Evolutionary conservation across 176 grass and related monocot genomes (phyloP).

Genomic region (Bolboschoenus planiculmis): DNA sequence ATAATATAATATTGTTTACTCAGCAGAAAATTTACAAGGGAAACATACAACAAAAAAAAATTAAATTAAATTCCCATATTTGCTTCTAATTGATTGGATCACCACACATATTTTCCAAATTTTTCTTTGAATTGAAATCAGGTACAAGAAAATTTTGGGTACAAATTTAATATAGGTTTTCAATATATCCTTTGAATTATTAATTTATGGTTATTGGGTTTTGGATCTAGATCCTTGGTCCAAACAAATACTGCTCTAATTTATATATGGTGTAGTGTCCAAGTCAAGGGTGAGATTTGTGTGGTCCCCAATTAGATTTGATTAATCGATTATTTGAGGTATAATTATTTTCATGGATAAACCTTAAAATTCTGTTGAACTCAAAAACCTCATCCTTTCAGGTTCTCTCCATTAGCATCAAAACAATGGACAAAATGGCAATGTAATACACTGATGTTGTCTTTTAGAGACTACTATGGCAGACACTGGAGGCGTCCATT

Average conservation of each 20-base stretch:
- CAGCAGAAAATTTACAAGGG: not conserved
- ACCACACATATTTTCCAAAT: not conserved
- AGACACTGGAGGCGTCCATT: not conserved
- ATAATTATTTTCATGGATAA: conserved; percentile 9
- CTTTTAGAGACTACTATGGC: not conserved
- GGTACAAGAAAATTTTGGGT: not conserved
- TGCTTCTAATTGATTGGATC: not conserved
- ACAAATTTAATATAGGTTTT: not conserved
- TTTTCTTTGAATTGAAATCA: not conserved
- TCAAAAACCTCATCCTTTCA: not conserved
- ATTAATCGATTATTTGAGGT: conserved; percentile 1
- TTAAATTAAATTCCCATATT: not conserved
- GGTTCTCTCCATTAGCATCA: not conserved
- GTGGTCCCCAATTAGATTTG: not conserved
- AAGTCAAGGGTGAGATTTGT: conserved; percentile 9
- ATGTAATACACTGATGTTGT: not conserved
- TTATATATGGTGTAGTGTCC: not conserved
- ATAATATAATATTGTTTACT: not conserved
- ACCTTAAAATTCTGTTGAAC: not conserved
- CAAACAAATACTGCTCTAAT: not conserved
- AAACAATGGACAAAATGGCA: not conserved
- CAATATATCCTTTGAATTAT: not conserved
- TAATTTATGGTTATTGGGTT: not conserved
- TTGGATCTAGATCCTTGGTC: not conserved
- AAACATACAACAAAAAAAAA: not conserved